Evolutionary conservation across 306 rosid species (phyloP).

Genomic region (Phaseolus lunatus): DNA sequence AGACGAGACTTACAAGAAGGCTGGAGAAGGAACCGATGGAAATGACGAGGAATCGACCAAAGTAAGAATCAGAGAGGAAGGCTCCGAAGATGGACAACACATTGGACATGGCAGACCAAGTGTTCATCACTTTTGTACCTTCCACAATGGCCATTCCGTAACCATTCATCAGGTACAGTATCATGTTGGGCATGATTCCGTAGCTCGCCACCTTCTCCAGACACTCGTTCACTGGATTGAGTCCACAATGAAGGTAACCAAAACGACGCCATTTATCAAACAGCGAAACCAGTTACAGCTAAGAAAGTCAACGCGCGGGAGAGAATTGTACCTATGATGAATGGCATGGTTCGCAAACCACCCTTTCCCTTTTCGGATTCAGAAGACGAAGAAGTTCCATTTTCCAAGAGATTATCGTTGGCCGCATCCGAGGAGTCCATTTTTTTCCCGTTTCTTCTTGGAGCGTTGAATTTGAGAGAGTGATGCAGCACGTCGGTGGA

Average conservation of each 20-base stretch:
- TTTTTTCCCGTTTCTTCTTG: no score
- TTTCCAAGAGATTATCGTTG: constrained; percentile 7
- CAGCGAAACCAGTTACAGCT: neutral
- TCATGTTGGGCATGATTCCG: constrained; percentile 63
- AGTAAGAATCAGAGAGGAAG: constrained; percentile 56
- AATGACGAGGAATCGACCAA: constrained; percentile 61
- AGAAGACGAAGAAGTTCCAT: neutral
- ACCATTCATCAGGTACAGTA: constrained; percentile 50
- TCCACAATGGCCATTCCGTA: constrained; percentile 41
- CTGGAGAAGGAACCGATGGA: constrained; percentile 54
- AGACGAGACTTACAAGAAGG: constrained; percentile 49
- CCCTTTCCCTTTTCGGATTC: constrained; percentile 56
- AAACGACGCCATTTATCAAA: neutral
- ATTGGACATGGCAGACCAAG: constrained; percentile 59
- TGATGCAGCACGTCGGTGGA: no score
- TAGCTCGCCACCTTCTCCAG: constrained; percentile 58
- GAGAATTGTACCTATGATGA: constrained; percentile 55
- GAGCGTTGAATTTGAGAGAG: no score
- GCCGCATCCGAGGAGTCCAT: constrained; percentile 6
- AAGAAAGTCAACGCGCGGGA: neutral
- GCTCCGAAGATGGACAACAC: constrained; percentile 58
- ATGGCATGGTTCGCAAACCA: constrained; percentile 62
- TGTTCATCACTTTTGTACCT: constrained; percentile 46
- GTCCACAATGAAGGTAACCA: neutral
- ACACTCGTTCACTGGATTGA: constrained; percentile 50